Evolutionary conservation across 2,329 filamentous ascomycete species (phyloP), one percentile per base, ranked within the genome.

Genomic region (Xylaria multiplex): DNA sequence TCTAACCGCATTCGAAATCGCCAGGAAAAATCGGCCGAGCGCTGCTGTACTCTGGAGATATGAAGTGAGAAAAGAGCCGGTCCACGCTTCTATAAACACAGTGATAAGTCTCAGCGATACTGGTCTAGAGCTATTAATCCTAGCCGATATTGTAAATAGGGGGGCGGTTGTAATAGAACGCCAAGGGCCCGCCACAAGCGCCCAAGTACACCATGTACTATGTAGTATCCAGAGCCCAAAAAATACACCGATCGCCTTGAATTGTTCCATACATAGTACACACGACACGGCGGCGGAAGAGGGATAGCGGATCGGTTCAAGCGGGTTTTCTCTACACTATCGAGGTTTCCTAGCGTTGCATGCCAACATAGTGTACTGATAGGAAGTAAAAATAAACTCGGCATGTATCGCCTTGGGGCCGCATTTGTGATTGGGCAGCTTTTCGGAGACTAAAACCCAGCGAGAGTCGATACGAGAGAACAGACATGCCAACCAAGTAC

Each of bases 381-480:
- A 22, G 50, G 46, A 24, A 9, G 32, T 42, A 40, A 48, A 55
- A 49, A 56, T 59, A 59, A 55, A 53, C 35, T 45, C 56, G 43
- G 19, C n/a, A 59, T 6, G 11, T 19, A 61, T 64, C 56, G 50
- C 43, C 37, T 43, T 22, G 59, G n/a, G 30, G 35, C 42, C 43
- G 43, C 19, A 27, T 56, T 30, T 62, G 49, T 49, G 55, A 64
- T 68, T 68, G 50, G 66, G 19, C 30, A 53, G 42, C 27, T 30
- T 43, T 59, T 66, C 30, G 66, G 59, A 43, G 59, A 54, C 59
- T 62, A 68, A 62, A 46, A 63, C 45, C 62, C 50, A 57, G 50
- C 19, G 62, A 63, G 59, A 62, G 61, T 59, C 59, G 27, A 66
- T 62, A 66, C 66, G 63, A 67, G 63, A 46, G 53, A n/a, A 42